Conservation (phyloP, 2,329 filamentous ascomycete genomes). For the Cytospora chrysosperma region DNA sequence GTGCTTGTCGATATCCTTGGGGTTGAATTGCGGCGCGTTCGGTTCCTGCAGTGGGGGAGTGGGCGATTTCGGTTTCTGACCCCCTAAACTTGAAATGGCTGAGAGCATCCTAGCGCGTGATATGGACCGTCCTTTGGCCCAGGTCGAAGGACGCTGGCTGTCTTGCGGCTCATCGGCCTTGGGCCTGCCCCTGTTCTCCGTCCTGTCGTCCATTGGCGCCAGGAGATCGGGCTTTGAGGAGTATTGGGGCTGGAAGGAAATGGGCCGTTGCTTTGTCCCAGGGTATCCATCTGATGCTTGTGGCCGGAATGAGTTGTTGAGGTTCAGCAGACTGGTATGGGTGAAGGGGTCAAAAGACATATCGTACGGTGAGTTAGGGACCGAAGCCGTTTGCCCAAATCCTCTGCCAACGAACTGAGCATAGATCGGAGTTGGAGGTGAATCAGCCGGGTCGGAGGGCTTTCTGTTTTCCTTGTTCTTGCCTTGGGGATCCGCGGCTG, state of each 20-base stretch:
- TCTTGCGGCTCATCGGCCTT: constrained; percentile 16
- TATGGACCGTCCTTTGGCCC: constrained; percentile 40
- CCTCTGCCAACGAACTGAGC: constrained; percentile 63
- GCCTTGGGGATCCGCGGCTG: constrained; percentile 35
- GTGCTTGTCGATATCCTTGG: constrained; percentile 56
- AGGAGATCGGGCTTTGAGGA: constrained; percentile 27
- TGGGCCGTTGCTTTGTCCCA: constrained; percentile 45
- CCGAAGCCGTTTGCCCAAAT: constrained; percentile 31
- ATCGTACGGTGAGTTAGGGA: constrained; percentile 19
- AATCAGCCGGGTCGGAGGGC: constrained; percentile 48
- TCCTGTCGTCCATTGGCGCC: constrained; percentile 21
- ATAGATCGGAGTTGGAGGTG: constrained; percentile 69
- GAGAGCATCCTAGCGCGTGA: constrained; percentile 42
- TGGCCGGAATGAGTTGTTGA: constrained; percentile 26
- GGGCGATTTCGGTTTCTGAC: constrained; percentile 40
- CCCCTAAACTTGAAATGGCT: constrained; percentile 37
- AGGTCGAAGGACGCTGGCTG: constrained; percentile 23
- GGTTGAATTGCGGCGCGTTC: constrained; percentile 53
- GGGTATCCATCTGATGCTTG: constrained; percentile 9
- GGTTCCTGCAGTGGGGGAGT: constrained; percentile 32
- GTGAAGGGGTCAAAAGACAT: constrained; percentile 17
- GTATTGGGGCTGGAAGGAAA: constrained; percentile 48
- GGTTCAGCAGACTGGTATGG: constrained; percentile 20
- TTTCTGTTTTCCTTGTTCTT: constrained; percentile 83
- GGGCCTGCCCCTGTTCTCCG: constrained; percentile 25